Evolutionary conservation across 495 filamentous ascomycete genomes (phyloP).

Genomic region (Aspergillus mulundensis): DNA sequence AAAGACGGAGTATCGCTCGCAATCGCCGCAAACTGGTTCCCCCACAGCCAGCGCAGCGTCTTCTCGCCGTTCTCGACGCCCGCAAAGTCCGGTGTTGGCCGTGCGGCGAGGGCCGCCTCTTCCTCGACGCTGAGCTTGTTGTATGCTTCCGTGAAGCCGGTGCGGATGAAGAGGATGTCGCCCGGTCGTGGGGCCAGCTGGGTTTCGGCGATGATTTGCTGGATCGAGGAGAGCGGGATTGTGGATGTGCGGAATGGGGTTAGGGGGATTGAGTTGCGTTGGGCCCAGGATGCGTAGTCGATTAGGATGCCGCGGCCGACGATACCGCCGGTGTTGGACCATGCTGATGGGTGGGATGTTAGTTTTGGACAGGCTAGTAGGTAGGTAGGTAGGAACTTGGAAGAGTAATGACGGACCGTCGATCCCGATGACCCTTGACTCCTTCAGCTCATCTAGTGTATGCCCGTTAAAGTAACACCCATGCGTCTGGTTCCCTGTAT

Average conservation of each 20-base stretch:
- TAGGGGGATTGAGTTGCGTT: constrained; percentile 30
- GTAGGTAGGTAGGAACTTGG: too few relatives aligned
- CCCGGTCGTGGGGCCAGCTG: constrained; percentile 38
- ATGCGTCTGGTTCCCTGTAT: constrained; percentile 48
- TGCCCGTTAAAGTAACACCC: constrained; percentile 59
- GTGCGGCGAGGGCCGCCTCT: constrained; percentile 25
- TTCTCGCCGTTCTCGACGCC: constrained; percentile 44
- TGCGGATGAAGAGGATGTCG: constrained; percentile 55
- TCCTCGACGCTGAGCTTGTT: constrained; percentile 27
- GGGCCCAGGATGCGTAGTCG: constrained; percentile 52
- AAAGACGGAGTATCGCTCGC: constrained; percentile 48
- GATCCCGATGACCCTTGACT: constrained; percentile 33
- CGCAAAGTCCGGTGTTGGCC: constrained; percentile 28
- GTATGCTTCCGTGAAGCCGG: constrained; percentile 46
- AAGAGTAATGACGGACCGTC: constrained; percentile 41
- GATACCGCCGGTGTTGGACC: constrained; percentile 45
- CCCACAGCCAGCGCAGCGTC: constrained; percentile 47
- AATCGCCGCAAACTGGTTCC: constrained; percentile 47
- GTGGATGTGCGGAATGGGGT: constrained; percentile 34
- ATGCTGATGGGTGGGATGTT: constrained; percentile 21
- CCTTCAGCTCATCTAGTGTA: constrained; percentile 52
- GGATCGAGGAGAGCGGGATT: constrained; percentile 39
- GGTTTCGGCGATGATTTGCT: constrained; percentile 32
- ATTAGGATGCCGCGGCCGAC: constrained; percentile 56
- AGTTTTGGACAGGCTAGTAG: too few relatives aligned